phyloP scores from a whole-genome alignment of 768 basidiomycete genomes.

The Omphalotus guepiniiformis region DNA sequence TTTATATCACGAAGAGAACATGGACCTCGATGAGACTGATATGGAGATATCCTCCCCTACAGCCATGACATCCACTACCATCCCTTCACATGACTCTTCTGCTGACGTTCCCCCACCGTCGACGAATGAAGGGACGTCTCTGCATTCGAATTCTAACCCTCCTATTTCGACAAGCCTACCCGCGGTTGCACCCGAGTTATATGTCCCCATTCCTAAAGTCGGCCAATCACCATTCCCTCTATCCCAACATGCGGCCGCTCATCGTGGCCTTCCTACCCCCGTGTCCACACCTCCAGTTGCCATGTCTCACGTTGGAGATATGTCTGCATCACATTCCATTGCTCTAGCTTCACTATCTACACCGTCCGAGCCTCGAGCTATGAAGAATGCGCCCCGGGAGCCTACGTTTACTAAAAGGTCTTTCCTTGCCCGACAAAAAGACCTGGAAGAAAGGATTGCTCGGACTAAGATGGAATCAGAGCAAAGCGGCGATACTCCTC shows the following conservation, averaged over 20 bases:
- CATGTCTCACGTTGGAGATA: background rate
- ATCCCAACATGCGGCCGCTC: background rate
- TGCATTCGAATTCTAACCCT: no score
- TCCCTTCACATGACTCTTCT: background rate
- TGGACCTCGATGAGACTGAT: background rate
- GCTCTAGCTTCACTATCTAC: constrained; percentile 1
- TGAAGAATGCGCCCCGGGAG: constrained; percentile 31
- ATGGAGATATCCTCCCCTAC: background rate
- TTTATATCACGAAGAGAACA: background rate
- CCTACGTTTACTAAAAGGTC: constrained; percentile 36
- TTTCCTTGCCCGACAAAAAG: constrained; percentile 38
- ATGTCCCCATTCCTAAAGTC: background rate
- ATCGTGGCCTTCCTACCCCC: background rate
- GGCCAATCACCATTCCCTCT: background rate
- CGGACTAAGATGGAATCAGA: constrained; percentile 33
- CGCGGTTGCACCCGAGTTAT: no score
- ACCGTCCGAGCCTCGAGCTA: constrained; percentile 33
- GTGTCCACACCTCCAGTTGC: background rate
- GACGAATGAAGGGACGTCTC: no score
- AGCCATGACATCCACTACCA: background rate
- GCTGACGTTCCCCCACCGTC: no score
- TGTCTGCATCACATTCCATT: background rate
- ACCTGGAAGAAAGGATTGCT: constrained; percentile 40
- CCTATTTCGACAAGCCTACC: background rate
- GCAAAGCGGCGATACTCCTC: background rate